Evolutionary conservation across 208 protist genomes (phyloP).

Genomic region (Acanthamoeba triangularis): DNA sequence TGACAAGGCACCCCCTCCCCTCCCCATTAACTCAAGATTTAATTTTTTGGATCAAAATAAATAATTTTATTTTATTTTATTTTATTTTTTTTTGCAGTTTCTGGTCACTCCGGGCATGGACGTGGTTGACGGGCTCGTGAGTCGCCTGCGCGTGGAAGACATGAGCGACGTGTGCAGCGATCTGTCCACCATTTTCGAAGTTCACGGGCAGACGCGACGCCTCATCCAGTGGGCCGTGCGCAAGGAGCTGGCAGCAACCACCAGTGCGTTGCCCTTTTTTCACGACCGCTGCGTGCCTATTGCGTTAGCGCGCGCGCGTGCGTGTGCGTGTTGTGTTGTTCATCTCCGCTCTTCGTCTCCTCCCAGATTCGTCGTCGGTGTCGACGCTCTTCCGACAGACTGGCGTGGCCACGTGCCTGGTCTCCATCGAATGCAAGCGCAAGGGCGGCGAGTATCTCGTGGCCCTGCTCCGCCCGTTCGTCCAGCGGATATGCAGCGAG

Average conservation of each 20-base stretch:
- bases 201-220: neutral
- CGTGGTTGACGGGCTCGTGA: neutral
- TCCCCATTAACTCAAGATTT: neutral
- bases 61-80: neutral
- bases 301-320: neutral
- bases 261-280: neutral
- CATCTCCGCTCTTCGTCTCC: neutral
- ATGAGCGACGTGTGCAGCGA: slow-evolving; percentile 47
- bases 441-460: slow-evolving; percentile 50
- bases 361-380: neutral
- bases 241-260: slow-evolving; percentile 33
- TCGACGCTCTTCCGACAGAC: slow-evolving; percentile 49
- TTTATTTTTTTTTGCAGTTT: neutral
- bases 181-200: slow-evolving; percentile 54
- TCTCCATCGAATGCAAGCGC: slow-evolving; percentile 57
- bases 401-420: slow-evolving; percentile 50
- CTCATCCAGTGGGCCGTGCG: slow-evolving; percentile 55
- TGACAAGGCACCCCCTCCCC: neutral
- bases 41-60: neutral
- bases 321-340: too few species aligned
- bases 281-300: neutral
- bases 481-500: slow-evolving; percentile 38
- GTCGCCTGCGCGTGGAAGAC: slow-evolving; percentile 26
- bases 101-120: slow-evolving; percentile 18
- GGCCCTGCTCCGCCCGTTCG: slow-evolving; percentile 9